Percentiles rank a stretch among this genome's conserved stretches.
phyloP scores from a whole-genome alignment of 768 basidiomycete species.

The Lepiota brunneoincarnata region DNA sequence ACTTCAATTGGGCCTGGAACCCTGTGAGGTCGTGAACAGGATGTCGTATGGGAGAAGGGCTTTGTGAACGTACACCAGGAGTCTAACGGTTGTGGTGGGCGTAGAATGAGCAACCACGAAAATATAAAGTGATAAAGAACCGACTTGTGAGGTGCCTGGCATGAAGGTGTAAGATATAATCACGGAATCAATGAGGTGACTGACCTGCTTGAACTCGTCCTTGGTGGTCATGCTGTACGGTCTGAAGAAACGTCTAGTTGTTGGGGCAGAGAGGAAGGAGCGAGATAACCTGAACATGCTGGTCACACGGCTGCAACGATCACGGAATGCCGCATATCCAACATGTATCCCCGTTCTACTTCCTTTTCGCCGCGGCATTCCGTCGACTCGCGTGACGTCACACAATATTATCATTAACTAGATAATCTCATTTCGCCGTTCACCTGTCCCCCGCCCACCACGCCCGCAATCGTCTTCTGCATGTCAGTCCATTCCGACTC shows the following conservation, averaged over 20 bases:
- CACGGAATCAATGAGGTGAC: not conserved
- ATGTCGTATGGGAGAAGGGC: conserved; percentile 1
- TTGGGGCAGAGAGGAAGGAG: not conserved
- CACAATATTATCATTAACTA: conserved; percentile 24
- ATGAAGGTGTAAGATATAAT: not conserved
- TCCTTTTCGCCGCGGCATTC: conserved; percentile 5
- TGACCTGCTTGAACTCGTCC: conserved; percentile 10
- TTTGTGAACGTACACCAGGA: conserved; percentile 43
- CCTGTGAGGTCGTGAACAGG: conserved; percentile 25
- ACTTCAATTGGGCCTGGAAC: conserved; percentile 68
- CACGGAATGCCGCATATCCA: conserved; percentile 5
- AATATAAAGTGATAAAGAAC: conserved; percentile 12
- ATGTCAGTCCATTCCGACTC: conserved; percentile 94
- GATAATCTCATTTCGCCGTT: conserved; percentile 37
- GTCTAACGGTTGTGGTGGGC: conserved; percentile 27
- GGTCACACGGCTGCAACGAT: conserved; percentile 1
- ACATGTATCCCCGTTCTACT: not conserved
- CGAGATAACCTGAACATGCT: conserved; percentile 8
- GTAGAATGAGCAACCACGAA: conserved; percentile 5
- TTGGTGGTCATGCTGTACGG: conserved; percentile 6
- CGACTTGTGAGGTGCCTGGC: conserved; percentile 36
- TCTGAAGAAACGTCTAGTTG: not conserved
- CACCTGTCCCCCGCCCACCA: conserved; percentile 55
- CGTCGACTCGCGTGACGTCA: conserved; percentile 8
- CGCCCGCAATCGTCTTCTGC: conserved; percentile 79